Evolutionary conservation across 257 asterid species (phyloP), one percentile per base, ranked within the genome.

Genomic region (Rehmannia glutinosa): DNA sequence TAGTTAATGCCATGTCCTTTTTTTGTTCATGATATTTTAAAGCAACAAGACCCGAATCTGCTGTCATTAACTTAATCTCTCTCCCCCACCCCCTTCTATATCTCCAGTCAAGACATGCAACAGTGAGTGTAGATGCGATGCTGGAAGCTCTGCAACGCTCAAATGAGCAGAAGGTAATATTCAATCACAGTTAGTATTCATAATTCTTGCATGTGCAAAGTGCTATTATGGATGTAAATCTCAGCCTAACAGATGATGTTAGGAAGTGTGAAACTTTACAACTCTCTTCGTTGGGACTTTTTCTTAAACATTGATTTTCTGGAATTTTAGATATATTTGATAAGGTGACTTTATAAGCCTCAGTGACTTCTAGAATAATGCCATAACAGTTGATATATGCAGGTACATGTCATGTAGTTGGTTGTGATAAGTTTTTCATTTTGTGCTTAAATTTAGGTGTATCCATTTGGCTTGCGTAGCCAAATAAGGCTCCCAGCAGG

Each of bases 41-140:
- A 47, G 45, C 45, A 45, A 20, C 53, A 41, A 38, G 6, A 32
- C 49, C 51, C 21, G 28, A 42, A 21, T 46, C 16, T 53, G 27
- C 54, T 25, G 49, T 61, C n/a, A 13, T 50, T 76, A 43, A 69
- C 68, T 3, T 41, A 9, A 15, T 71, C 19, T 46, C n/a, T 39
- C 21, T 28, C 27, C n/a, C n/a, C n/a, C n/a, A n/a, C n/a, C n/a
- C n/a, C 42, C 54, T 45, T 19, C 24, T 23, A 17, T 45, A 43
- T 61, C 51, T 69, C 16, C 89, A 88, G 96, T 86, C 96, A 5
- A 88, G 96, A 38, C 98, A 90, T 51, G 95, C 97, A 17, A 80
- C 85, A 25, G 96, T 92, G 75, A 86, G 92, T 46, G 90, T 86
- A 13, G 97, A 92, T 80, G 84, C 94, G 24, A 86, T 92, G 97